A percentile compares a stretch with the other conserved stretches of the same genome.
These are phyloP conservation scores for Calamus simplicifolius DNA, from an alignment of 176 grass and related monocot genomes.

Conservation along the genomic window DNA sequence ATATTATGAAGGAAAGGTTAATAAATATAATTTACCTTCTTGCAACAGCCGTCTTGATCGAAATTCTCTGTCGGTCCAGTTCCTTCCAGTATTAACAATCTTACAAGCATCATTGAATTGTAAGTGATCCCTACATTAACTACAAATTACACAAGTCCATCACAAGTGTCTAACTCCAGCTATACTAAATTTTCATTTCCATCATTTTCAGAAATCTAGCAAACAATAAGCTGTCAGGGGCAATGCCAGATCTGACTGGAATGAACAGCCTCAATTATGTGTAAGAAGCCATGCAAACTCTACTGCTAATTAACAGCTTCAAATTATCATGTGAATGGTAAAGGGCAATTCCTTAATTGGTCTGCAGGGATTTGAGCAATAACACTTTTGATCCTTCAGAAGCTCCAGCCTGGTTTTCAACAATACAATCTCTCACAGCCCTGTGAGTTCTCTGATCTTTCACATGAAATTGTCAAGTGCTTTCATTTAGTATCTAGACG, in stretches of 20 bases:
- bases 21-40: constrained; percentile 2
- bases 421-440: constrained; percentile 22
- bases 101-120: neutral
- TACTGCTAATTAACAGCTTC: too few species aligned
- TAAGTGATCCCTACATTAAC: neutral
- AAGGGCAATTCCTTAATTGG: neutral
- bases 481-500: too few species aligned
- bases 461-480: neutral
- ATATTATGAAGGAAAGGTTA: too few species aligned
- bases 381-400: constrained; percentile 35
- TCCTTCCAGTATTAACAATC: constrained; percentile 14
- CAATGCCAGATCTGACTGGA: constrained; percentile 44
- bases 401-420: constrained; percentile 50
- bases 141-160: too few species aligned
- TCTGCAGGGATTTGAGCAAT: constrained; percentile 53
- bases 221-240: constrained; percentile 29
- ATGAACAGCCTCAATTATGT: constrained; percentile 31
- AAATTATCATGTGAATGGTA: neutral
- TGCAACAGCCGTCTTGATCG: constrained; percentile 18
- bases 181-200: too few species aligned
- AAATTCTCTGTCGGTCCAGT: neutral
- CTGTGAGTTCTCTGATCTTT: constrained; percentile 36
- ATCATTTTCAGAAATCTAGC: constrained; percentile 41
- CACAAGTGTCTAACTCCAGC: too few species aligned
- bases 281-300: constrained; percentile 30